These are phyloP conservation scores for Russula emetica DNA, from an alignment of 768 basidiomycete genomes.

Conservation along the genomic window DNA sequence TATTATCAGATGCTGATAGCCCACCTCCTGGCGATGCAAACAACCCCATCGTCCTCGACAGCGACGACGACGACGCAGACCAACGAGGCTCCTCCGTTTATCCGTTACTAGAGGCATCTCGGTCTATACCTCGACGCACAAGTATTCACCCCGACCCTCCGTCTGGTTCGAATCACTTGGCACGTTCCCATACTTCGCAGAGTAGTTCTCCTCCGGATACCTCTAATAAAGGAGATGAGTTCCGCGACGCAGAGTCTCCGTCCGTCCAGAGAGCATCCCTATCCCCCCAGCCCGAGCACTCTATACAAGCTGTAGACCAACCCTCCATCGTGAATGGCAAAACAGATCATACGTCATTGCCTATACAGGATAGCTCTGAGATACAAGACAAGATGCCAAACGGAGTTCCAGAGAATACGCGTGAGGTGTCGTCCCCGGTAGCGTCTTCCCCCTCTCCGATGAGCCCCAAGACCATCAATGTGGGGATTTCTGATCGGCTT, in stretches of 20 bases:
- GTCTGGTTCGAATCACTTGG: background rate
- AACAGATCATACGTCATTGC: background rate
- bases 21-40: slow-evolving; percentile 8
- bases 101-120: background rate
- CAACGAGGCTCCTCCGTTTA: background rate
- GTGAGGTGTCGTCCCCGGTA: background rate
- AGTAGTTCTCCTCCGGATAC: background rate
- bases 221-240: background rate
- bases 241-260: background rate
- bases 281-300: background rate
- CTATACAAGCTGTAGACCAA: background rate
- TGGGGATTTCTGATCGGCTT: background rate
- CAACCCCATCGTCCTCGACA: slow-evolving; percentile 23
- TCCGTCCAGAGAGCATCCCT: background rate
- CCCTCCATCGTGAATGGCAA: background rate
- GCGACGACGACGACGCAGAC: slow-evolving; percentile 16
- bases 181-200: background rate
- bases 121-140: background rate
- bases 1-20: slow-evolving; percentile 16
- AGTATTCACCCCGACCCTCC: background rate
- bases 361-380: background rate
- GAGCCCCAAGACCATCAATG: background rate
- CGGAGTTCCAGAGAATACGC: background rate
- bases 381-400: background rate
- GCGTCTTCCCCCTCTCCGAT: background rate